A percentile compares a stretch with the other conserved stretches of the same genome.
phyloP scores from a whole-genome alignment of 805 yeast genomes.

The Myxozyma kluyveri region DNA sequence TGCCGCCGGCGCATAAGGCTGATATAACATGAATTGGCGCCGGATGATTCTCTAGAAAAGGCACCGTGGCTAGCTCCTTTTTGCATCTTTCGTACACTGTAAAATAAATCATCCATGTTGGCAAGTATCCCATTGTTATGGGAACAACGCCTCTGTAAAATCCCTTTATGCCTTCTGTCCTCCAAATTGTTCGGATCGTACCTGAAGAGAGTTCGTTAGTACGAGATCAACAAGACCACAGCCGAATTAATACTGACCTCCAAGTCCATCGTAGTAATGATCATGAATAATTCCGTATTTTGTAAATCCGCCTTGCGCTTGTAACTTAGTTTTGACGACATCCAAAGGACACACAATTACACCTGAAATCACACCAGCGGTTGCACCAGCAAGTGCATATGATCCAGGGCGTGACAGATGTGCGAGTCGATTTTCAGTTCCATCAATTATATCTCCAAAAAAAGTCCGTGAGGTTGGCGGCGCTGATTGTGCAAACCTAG shows the following conservation, averaged over 20 bases:
- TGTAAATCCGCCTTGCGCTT: slow-evolving; percentile 72
- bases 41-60: slow-evolving; percentile 30
- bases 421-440: not conserved
- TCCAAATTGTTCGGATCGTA: slow-evolving; percentile 62
- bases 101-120: slow-evolving; percentile 97
- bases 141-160: slow-evolving; percentile 89
- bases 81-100: slow-evolving; percentile 83
- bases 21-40: slow-evolving; percentile 46
- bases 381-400: slow-evolving; percentile 83
- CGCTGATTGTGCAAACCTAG: too few species aligned
- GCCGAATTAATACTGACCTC: slow-evolving; percentile 15
- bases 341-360: slow-evolving; percentile 90
- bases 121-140: slow-evolving; percentile 89
- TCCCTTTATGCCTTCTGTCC: slow-evolving; percentile 80
- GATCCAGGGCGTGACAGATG: slow-evolving; percentile 39
- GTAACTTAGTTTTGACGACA: slow-evolving; percentile 90
- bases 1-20: slow-evolving; percentile 86
- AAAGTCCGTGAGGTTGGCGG: too few species aligned
- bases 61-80: slow-evolving; percentile 30
- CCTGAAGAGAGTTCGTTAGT: too few species aligned
- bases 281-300: slow-evolving; percentile 15
- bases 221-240: too few species aligned
- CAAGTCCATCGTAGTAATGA: slow-evolving; percentile 23
- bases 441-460: too few species aligned
- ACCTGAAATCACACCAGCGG: slow-evolving; percentile 91